Percentiles rank a stretch among this genome's conserved stretches.
Evolutionary conservation across 2,329 filamentous ascomycete species (phyloP).

Genomic region (Colletotrichum trifolii): DNA sequence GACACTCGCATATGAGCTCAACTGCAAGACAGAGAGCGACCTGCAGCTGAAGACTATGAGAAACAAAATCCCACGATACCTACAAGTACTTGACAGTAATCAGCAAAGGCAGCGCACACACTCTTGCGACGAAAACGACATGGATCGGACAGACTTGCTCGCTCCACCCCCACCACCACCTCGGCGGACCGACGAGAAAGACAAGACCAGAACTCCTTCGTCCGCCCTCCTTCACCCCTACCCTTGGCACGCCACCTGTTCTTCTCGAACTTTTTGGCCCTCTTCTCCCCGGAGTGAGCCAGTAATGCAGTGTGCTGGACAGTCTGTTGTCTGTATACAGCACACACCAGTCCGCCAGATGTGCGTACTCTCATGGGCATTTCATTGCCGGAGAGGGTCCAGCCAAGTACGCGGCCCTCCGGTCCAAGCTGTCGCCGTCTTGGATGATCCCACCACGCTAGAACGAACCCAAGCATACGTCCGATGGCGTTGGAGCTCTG

Average conservation of each 20-base stretch:
- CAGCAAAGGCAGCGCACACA: no score
- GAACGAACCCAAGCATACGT: slow-evolving; percentile 33
- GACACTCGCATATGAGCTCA: no score
- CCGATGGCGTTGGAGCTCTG: slow-evolving; percentile 5
- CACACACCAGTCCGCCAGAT: no score
- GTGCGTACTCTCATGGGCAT: background rate
- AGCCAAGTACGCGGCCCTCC: slow-evolving; percentile 32
- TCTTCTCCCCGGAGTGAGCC: no score
- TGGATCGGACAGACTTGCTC: slow-evolving; percentile 6
- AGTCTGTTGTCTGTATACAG: no score
- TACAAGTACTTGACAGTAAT: no score
- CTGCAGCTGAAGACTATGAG: no score
- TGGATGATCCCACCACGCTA: slow-evolving; percentile 33
- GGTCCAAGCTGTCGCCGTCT: slow-evolving; percentile 18
- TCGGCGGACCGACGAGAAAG: slow-evolving; percentile 24
- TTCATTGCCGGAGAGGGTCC: slow-evolving; percentile 15
- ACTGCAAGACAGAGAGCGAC: no score
- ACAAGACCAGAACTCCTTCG: slow-evolving; percentile 8
- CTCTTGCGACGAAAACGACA: no score
- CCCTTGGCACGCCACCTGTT: slow-evolving; percentile 20
- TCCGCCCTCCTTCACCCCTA: slow-evolving; percentile 12
- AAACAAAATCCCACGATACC: no score
- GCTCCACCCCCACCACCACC: slow-evolving; percentile 27
- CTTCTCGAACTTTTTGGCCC: background rate
- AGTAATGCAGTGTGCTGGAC: no score